Evolutionary conservation across 805 yeast genomes (phyloP), one percentile per base, ranked within the genome.

Genomic region (Metschnikowia picachoensis): DNA sequence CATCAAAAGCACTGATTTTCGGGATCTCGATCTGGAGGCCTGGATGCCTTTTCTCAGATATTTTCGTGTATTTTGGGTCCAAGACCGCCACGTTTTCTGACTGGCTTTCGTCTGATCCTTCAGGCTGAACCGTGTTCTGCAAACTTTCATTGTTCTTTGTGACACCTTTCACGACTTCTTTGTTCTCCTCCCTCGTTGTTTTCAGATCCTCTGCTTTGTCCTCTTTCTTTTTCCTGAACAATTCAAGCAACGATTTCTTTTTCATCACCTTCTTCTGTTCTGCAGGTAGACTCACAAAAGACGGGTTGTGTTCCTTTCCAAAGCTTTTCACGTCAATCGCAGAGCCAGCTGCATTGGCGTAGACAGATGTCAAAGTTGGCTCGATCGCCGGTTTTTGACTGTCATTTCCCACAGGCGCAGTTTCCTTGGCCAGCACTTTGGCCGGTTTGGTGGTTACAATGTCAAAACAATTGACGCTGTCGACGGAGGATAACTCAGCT

Each of bases 241-340:
- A 37, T 30, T 61, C 57, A 35, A 70, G 68, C n/a, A 70, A 52
- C 4, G 72, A 64, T 46, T 65, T 69, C 42, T 60, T 62, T 30
- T 33, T 39, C 16, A 35, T 16, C 4, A 29, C n/a, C 15, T 13
- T 30, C n/a, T 38, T 38, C 37, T 12, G 41, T 7, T 32, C 33
- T 2, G 39, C 15, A 5, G 30, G 20, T 32, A 43, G 30, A n/a
- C 48, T 39, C 5, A 41, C 38, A 46, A 72, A 72, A 2, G 72
- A 60, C 4, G 77, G 77, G 46, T 62, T 61, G 55, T 70, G 57
- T 42, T 49, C 57, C 43, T 64, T 65, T 16, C 77, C 77, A 53
- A 72, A 72, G 47, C 70, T 67, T 29, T 60, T 47, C 25, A 72
- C 60, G 56, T 72, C 73, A 37, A 72, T 59, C 7, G 66, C 68